A percentile compares a stretch with the other conserved stretches of the same genome.
These are phyloP conservation scores for Parastagonospora nodorum DNA, from an alignment of 2,329 filamentous ascomycete genomes.

Conservation along the genomic window DNA sequence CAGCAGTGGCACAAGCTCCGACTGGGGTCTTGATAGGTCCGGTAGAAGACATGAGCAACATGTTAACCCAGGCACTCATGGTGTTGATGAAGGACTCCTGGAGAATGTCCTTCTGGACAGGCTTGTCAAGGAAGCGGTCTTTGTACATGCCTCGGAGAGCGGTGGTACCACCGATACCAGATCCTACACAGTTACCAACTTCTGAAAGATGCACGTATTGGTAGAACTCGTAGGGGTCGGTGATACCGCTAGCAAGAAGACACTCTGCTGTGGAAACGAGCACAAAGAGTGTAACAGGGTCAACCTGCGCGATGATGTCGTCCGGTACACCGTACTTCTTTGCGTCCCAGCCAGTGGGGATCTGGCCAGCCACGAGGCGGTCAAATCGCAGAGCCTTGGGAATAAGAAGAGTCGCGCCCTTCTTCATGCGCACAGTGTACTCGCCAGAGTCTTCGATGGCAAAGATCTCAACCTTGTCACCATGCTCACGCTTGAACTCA, in stretches of 20 bases:
- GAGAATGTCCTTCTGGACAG: conserved; percentile 96
- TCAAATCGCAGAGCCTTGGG: conserved; percentile 98
- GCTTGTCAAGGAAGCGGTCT: conserved; percentile 94
- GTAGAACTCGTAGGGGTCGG: conserved; percentile 99
- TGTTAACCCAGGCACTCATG: conserved; percentile 99
- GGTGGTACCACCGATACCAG: conserved; percentile 93
- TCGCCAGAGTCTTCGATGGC: conserved; percentile 93
- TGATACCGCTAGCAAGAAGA: conserved; percentile 90
- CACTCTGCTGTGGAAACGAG: conserved; percentile 93
- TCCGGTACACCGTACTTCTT: conserved; percentile 96
- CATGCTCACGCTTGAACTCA: conserved; percentile 96
- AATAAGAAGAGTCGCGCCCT: conserved; percentile 92
- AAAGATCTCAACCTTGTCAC: conserved; percentile 96
- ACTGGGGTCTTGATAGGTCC: conserved; percentile 98
- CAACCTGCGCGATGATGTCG: conserved; percentile 96
- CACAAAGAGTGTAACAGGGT: conserved; percentile 93
- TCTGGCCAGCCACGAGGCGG: conserved; percentile 93
- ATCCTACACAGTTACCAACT: conserved; percentile 97
- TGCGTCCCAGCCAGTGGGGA: conserved; percentile 96
- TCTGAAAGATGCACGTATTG: conserved; percentile 98
- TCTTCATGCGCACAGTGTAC: conserved; percentile 92
- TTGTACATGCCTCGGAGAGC: conserved; percentile 98
- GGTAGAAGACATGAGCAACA: conserved; percentile 95
- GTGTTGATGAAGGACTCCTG: conserved; percentile 99
- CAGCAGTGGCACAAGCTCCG: conserved; percentile 93